These are phyloP conservation scores for Paratinospora sagittata DNA, from an alignment of 164 flowering plant species.

Conservation along the genomic window DNA sequence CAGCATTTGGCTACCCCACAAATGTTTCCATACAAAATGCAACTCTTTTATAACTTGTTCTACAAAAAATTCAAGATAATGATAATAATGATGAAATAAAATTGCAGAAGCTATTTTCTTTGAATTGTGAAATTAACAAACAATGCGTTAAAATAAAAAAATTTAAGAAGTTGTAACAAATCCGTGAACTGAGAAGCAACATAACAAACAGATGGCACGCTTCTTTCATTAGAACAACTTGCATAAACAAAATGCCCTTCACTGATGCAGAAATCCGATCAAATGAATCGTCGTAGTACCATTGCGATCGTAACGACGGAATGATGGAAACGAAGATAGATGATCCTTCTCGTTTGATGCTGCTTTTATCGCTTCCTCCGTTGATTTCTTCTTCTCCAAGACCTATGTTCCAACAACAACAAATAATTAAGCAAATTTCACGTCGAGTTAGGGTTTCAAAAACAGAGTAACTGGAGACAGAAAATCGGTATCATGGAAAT, in stretches of 20 bases:
- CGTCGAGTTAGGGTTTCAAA: too few species aligned
- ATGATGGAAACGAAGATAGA: slow-evolving; percentile 46
- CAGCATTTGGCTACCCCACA: too few species aligned
- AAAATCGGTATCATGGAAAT: too few species aligned
- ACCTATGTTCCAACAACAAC: slow-evolving; percentile 27
- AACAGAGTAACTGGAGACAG: too few species aligned
- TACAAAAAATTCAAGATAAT: too few species aligned
- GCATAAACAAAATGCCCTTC: neutral
- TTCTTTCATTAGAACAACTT: neutral
- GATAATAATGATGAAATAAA: too few species aligned
- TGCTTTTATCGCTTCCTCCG: slow-evolving; percentile 46
- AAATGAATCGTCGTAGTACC: slow-evolving; percentile 39
- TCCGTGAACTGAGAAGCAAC: neutral
- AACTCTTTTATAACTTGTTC: too few species aligned
- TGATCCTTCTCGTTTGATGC: slow-evolving; percentile 50
- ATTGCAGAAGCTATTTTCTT: too few species aligned
- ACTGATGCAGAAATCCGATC: neutral
- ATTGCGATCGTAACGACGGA: slow-evolving; percentile 34
- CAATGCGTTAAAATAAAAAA: too few species aligned
- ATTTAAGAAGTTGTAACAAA: neutral
- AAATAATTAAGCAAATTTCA: too few species aligned
- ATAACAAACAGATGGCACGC: too few species aligned
- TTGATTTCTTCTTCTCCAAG: slow-evolving; percentile 60
- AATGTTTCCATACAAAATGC: too few species aligned
- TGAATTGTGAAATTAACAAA: neutral